Conservation (phyloP, 139 green algal genomes). For the Chlorella sp. region DNA sequence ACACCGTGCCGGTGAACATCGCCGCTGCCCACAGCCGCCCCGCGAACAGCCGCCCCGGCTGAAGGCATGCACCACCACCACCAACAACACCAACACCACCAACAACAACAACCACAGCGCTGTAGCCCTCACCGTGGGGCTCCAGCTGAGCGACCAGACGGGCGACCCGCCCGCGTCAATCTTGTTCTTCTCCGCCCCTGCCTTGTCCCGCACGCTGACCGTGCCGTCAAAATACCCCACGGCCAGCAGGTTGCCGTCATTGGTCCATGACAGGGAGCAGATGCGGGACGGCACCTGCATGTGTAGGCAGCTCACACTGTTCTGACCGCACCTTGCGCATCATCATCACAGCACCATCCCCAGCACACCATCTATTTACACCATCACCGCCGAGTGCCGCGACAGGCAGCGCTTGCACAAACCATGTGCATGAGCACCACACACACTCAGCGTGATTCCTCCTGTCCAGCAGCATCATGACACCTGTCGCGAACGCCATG, state of each 20-base stretch:
- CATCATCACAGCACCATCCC: too few relatives aligned
- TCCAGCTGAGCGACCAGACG: conserved; percentile 69
- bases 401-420: too few relatives aligned
- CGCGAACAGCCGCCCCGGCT: too few relatives aligned
- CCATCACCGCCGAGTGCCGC: too few relatives aligned
- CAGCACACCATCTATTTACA: too few relatives aligned
- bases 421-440: too few relatives aligned
- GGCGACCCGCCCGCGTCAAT: conserved; percentile 51
- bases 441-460: too few relatives aligned
- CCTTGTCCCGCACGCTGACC: conserved; percentile 66
- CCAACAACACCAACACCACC: too few relatives aligned
- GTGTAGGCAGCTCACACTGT: not conserved
- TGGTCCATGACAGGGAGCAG: conserved; percentile 63
- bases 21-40: not conserved
- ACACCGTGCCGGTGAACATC: not conserved
- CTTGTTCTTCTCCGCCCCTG: conserved; percentile 55
- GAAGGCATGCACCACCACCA: too few relatives aligned
- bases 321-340: too few relatives aligned
- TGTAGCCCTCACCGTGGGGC: conserved; percentile 32
- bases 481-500: too few relatives aligned
- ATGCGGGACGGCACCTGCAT: conserved; percentile 53
- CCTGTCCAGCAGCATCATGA: too few relatives aligned
- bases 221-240: conserved; percentile 67
- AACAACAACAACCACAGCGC: not conserved
- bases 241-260: conserved; percentile 68